Conservation (phyloP, 306 rosid species). For the Castanea sativa region DNA sequence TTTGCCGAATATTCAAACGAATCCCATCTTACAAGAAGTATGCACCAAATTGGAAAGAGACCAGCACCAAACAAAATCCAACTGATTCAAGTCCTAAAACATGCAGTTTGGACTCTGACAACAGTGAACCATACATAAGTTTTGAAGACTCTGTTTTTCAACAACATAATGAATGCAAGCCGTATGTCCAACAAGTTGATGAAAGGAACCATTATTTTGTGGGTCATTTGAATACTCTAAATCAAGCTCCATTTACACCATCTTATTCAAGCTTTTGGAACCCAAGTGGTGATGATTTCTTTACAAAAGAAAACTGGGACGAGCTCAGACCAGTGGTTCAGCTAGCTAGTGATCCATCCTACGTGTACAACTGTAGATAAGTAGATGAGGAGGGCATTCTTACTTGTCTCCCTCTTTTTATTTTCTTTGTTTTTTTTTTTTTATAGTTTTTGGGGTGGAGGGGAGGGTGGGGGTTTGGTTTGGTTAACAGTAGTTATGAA, state of each 20-base stretch:
- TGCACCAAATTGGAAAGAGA: slow-evolving; percentile 40
- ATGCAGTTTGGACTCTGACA: slow-evolving; percentile 58
- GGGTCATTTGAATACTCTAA: slow-evolving; percentile 15
- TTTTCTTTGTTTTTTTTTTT: neutral
- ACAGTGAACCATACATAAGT: slow-evolving; percentile 20
- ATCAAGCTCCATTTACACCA: slow-evolving; percentile 29
- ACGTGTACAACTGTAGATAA: slow-evolving; percentile 35
- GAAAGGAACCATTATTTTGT: slow-evolving; percentile 20
- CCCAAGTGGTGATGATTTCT: slow-evolving; percentile 34
- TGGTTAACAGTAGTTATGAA: too few relatives aligned
- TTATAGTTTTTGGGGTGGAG: neutral
- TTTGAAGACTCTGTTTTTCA: slow-evolving; percentile 38
- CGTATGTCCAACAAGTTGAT: slow-evolving; percentile 21
- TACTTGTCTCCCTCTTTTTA: neutral
- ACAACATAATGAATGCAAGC: slow-evolving; percentile 32
- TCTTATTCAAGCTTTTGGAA: slow-evolving; percentile 41
- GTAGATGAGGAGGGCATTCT: neutral
- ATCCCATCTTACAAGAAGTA: slow-evolving; percentile 57
- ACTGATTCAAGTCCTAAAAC: slow-evolving; percentile 50
- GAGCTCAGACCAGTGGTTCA: slow-evolving; percentile 66
- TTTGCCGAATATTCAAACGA: slow-evolving; percentile 81
- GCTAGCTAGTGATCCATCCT: slow-evolving; percentile 50
- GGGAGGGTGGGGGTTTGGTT: too few relatives aligned
- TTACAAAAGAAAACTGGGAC: slow-evolving; percentile 62
- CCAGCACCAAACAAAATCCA: slow-evolving; percentile 18